Evolutionary conservation across 495 filamentous ascomycete genomes (phyloP), one percentile per base, ranked within the genome.

Genomic region (Aspergillus bertholletiae): DNA sequence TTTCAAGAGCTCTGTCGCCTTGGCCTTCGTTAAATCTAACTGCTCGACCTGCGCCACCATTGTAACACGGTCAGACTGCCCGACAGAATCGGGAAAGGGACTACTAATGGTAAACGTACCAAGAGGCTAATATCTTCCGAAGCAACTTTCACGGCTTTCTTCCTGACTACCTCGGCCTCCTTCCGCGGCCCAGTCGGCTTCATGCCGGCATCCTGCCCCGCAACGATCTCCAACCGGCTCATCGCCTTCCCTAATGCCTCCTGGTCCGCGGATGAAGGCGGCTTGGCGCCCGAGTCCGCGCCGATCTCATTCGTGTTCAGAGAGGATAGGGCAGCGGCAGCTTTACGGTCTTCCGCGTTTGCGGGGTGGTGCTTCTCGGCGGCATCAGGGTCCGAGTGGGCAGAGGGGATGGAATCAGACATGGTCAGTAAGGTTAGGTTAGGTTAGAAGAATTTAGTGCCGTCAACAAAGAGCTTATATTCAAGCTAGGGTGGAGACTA

Each of bases 231-330:
- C 7, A 91, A 72, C 44, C 81, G 76, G 64, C 84, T 84, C 82
- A 97, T 92, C 12, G 92, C 93, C 67, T 89, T 88, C 34, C 82
- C 85, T 21, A 96, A 77, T 23, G 91, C 92, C 58, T 94, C 91
- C 49, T 88, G 81, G 60, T 96, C 89, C 28, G 86, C 74, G 39
- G 69, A 68, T 0, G 73, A 69, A 7, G 74, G 65, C 55, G 74
- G 83, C 56, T 80, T 79, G 7, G 72, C 50, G 9, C 61, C 54
- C 21, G 74, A 57, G 30, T 63, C 65, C n/a, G 75, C 40, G 11
- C 49, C 55, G 39, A 73, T 65, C 49, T 87, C 88, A 52, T 84
- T 85, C 23, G 80, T 69, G 59, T 92, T 86, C 50, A 96, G 86
- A 51, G 84, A 83, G 56, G 83, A 85, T 61, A 96, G 84, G 17